Evolutionary conservation across 345 rosid genomes (phyloP).

Genomic region (Xanthoceras sorbifolium): DNA sequence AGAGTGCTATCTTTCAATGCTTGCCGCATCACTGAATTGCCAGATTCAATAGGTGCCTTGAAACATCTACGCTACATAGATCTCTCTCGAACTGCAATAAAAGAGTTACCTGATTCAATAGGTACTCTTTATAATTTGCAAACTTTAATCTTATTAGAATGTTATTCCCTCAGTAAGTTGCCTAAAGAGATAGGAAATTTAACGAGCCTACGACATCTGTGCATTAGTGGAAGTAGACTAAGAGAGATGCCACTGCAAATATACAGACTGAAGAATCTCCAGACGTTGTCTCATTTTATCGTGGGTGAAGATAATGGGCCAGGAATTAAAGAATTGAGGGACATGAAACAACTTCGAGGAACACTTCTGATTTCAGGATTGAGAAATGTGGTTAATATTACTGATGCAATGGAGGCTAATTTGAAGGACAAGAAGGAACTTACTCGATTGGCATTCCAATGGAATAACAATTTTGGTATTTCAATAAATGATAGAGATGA

Average conservation of each 20-base stretch:
- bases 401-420: conserved; percentile 27
- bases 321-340: conserved; percentile 18
- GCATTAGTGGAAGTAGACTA: conserved; percentile 16
- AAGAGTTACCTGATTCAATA: background rate
- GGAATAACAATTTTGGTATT: conserved; percentile 3
- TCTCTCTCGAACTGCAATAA: conserved; percentile 19
- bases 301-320: conserved; percentile 13
- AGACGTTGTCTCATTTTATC: conserved; percentile 15
- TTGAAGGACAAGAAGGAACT: conserved; percentile 18
- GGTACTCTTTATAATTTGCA: conserved; percentile 20
- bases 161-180: conserved; percentile 13
- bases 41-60: conserved; percentile 15
- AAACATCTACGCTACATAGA: conserved; percentile 21
- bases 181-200: conserved; percentile 15
- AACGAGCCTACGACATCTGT: conserved; percentile 8
- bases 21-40: conserved; percentile 17
- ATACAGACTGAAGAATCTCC: conserved; percentile 20
- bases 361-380: conserved; percentile 17
- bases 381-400: conserved; percentile 10
- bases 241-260: conserved; percentile 16
- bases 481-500: background rate
- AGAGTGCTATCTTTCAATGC: conserved; percentile 14
- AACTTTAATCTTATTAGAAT: conserved; percentile 18
- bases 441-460: conserved; percentile 4
- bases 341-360: conserved; percentile 16